These are phyloP conservation scores for Phytophthora cajani DNA, from an alignment of 352 stramenopile genomes.

Conservation along the genomic window DNA sequence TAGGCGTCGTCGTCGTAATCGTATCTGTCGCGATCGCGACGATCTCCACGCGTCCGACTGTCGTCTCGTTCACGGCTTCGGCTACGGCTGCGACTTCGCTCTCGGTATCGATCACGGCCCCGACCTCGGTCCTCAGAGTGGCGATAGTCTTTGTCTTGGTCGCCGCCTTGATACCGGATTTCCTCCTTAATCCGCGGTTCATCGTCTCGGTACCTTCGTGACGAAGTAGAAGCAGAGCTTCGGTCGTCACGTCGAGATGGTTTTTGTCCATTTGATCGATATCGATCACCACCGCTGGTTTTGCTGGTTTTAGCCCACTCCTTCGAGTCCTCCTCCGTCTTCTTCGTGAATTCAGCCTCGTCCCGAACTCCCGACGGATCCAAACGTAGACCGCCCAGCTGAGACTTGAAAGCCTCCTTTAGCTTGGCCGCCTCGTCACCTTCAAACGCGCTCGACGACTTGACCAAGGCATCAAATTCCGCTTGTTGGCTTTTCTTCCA, in stretches of 20 bases:
- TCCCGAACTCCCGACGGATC: slow-evolving; percentile 64
- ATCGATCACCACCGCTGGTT: slow-evolving; percentile 19
- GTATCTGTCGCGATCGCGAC: slow-evolving; percentile 38
- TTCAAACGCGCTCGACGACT: slow-evolving; percentile 34
- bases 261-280: slow-evolving; percentile 4
- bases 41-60: slow-evolving; percentile 26
- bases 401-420: slow-evolving; percentile 57
- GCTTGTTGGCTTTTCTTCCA: slow-evolving; percentile 75
- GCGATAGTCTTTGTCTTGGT: slow-evolving; percentile 29
- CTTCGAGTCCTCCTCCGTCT: slow-evolving; percentile 69
- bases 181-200: slow-evolving; percentile 47
- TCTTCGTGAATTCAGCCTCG: slow-evolving; percentile 73
- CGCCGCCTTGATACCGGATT: slow-evolving; percentile 18
- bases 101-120: slow-evolving; percentile 31
- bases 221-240: slow-evolving; percentile 8
- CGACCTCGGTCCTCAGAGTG: slow-evolving; percentile 7
- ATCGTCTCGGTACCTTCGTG: slow-evolving; percentile 28
- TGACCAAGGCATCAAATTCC: slow-evolving; percentile 65
- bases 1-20: slow-evolving; percentile 44
- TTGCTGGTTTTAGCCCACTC: slow-evolving; percentile 43
- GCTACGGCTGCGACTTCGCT: slow-evolving; percentile 34
- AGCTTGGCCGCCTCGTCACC: slow-evolving; percentile 40
- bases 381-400: slow-evolving; percentile 70
- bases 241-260: slow-evolving; percentile 19
- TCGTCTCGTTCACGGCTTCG: slow-evolving; percentile 21